A percentile compares a stretch with the other conserved stretches of the same genome.
Conservation (phyloP, 352 stramenopile genomes). For the Globisporangium spiculum region DNA sequence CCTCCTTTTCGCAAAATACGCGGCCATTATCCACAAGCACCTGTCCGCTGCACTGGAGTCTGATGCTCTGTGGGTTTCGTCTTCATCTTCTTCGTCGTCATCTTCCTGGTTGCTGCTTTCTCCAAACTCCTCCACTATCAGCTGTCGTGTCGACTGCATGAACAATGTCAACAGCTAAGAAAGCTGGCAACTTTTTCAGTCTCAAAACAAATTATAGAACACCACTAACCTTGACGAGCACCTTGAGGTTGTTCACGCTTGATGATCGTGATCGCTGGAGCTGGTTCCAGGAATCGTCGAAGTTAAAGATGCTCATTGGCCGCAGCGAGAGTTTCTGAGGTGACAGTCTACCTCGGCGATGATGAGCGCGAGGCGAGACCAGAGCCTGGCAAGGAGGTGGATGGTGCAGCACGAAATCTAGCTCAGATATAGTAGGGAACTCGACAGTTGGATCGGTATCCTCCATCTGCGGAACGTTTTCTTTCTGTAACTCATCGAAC, state of each 20-base stretch:
- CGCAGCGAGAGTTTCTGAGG: background rate
- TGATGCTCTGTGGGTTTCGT: background rate
- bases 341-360: constrained; percentile 1
- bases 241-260: constrained; percentile 7
- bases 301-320: constrained; percentile 17
- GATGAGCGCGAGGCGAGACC: background rate
- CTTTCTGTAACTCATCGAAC: background rate
- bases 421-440: background rate
- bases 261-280: constrained; percentile 9
- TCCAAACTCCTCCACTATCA: constrained; percentile 12
- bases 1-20: constrained; percentile 8
- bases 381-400: background rate
- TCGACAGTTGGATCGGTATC: background rate
- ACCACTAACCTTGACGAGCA: constrained; percentile 14
- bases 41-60: background rate
- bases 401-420: constrained; percentile 14
- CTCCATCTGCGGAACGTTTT: background rate
- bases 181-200: background rate
- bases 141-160: constrained; percentile 10
- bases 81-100: background rate
- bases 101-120: constrained; percentile 12
- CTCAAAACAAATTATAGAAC: too few relatives aligned
- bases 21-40: constrained; percentile 4
- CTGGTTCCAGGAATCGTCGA: constrained; percentile 16
- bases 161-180: background rate